Percentiles rank a stretch among this genome's conserved stretches.
Evolutionary conservation across 441 rosid genomes (phyloP).

Genomic region (Populus hybrid): DNA sequence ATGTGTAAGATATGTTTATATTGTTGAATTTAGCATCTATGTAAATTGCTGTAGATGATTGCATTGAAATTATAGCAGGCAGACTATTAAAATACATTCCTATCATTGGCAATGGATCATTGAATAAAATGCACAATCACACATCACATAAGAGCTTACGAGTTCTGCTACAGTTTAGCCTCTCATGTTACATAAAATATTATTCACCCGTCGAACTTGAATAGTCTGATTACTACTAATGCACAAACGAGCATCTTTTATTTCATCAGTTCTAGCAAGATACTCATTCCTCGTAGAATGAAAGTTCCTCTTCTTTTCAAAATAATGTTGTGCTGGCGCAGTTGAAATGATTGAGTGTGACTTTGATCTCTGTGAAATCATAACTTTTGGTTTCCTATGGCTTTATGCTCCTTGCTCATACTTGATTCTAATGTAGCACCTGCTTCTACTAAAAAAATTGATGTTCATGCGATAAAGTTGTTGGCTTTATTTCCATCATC

Average conservation of each 20-base stretch:
- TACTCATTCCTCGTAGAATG: background rate
- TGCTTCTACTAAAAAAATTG: background rate
- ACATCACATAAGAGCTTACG: background rate
- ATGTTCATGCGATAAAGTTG: background rate
- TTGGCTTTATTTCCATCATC: background rate
- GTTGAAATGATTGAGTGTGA: background rate
- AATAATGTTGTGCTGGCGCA: background rate
- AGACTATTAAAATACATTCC: background rate
- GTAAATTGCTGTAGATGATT: background rate
- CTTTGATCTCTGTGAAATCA: background rate
- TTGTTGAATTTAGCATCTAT: background rate
- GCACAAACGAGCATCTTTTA: background rate
- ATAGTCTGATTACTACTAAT: background rate
- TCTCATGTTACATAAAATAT: background rate
- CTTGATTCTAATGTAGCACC: background rate
- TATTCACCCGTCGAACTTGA: background rate
- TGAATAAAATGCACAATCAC: background rate
- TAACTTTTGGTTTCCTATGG: background rate
- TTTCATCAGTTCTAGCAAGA: background rate
- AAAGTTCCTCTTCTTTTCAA: background rate
- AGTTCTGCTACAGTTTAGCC: background rate
- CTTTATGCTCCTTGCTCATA: background rate
- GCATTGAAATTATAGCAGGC: background rate
- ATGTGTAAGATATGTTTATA: constrained; percentile 11
- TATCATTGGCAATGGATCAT: background rate